phyloP scores from a whole-genome alignment of 2,329 filamentous ascomycete species.

The Diaporthe australafricana region DNA sequence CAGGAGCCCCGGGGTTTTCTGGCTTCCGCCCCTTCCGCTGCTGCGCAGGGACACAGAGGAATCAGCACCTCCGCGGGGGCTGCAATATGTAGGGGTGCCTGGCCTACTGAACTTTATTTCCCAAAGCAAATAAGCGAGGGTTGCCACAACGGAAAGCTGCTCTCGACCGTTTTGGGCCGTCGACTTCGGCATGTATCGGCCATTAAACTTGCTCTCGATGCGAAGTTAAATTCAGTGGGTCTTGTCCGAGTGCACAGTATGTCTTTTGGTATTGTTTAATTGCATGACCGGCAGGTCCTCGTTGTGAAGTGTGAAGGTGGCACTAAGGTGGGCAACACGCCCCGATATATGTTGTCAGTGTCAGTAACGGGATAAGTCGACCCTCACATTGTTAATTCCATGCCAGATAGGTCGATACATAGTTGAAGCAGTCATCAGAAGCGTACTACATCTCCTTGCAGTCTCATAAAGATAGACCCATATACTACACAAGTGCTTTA shows the following conservation, averaged over 20 bases:
- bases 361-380: neutral
- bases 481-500: too few species aligned
- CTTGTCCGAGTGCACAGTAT: slow-evolving; percentile 6
- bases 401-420: neutral
- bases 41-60: neutral
- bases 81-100: slow-evolving; percentile 3
- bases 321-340: neutral
- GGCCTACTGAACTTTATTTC: slow-evolving; percentile 24
- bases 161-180: slow-evolving; percentile 5
- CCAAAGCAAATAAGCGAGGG: slow-evolving; percentile 17
- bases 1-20: neutral
- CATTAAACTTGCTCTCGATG: neutral
- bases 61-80: slow-evolving; percentile 1
- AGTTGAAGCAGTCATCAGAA: too few species aligned
- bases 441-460: too few species aligned
- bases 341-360: neutral
- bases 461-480: too few species aligned
- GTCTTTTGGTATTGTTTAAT: slow-evolving; percentile 14
- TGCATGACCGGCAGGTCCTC: neutral
- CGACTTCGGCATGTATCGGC: neutral
- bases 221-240: neutral
- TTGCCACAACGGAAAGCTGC: slow-evolving; percentile 12
- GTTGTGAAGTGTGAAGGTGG: neutral
- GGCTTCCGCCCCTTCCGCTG: slow-evolving; percentile 11
- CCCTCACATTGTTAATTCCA: neutral